Base-by-base conservation (phyloP, 164 flowering plant genomes). In the Cinnamomum micranthum region DNA sequence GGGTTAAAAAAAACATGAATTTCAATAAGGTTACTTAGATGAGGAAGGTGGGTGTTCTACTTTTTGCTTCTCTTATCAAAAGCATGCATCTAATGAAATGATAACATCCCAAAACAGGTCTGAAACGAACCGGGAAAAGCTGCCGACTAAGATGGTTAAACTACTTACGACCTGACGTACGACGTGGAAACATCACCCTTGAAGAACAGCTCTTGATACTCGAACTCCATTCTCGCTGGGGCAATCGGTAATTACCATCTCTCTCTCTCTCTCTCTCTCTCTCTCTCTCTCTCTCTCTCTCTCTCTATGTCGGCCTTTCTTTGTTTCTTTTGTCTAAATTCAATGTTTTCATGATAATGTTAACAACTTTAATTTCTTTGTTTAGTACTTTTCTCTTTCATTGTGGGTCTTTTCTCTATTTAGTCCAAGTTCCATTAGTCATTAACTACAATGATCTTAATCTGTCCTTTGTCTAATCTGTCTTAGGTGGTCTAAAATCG, bases 71-170 rank as follows among this genome's bases (percentile, higher is more conserved):
- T 67, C 10, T 67, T 67, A 20, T 67, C 47, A 31, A 6, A 67
- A 19, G 25, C 67, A 5, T 28, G 17, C 11, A 25, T 31, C 69
- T 67, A 67, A 67, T n/a, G 6, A 28, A 2, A 19, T 17, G 35
- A 27, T 41, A 33, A 7, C 19, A 20, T 14, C n/a, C 6, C 15
- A 2, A 55, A 52, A 73, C 84, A 92, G 97, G 94, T 23, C 81
- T 93, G 72, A 91, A 86, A 64, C 73, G 97, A 70, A 90, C 92
- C 0, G 97, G 97, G 12, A 92, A 91, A 73, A 85, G 88, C 68
- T 85, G 88, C 76, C 82, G 97, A 80, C 77, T 92, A 50, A 86
- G 97, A 81, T 93, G 97, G 97, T 74, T 91, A 68, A 91, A 93
- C 72, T 93, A 93, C 81, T 80, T 93, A 65, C 86, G 90, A 0